Evolutionary conservation across 192 early-diverging fungal species (phyloP), one percentile per base, ranked within the genome.

Genomic region (Coemansia sp.): DNA sequence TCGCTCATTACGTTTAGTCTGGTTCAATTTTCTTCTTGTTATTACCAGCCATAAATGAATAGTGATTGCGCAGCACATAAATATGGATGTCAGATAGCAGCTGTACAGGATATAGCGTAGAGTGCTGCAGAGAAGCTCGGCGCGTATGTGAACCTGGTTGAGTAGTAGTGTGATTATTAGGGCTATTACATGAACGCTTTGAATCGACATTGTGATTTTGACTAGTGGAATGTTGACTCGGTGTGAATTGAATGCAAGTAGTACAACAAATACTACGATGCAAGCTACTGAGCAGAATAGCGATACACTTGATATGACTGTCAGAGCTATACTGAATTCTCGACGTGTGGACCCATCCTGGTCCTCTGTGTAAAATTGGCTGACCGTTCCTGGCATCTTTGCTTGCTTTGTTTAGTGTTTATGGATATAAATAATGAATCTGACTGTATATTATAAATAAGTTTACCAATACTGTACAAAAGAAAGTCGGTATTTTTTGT

Each of bases 31-130:
- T 22, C 72, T 60, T n/a, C 53, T 26, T 1, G 72, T 68, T 22
- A 76, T 76, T 10, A 76, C 72, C 20, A 76, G 36, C 72, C 72
- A 76, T 4, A 76, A 39, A 18, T 76, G 66, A 10, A 76, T 36
- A 0, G 72, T 68, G 9, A 68, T 53, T 3, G 72, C 60, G 15
- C 60, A 64, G 35, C 52, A 60, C 66, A 76, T 60, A 9, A 76
- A 76, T 36, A 76, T 76, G 8, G 72, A 76, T n/a, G 55, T 44
- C 4, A 76, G 65, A 19, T 76, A 76, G 53, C 72, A 68, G 10
- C 56, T 47, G 19, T 60, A 76, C 5, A 60, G 49, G 11, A 76
- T 54, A 27, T 76, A 76, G 20, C 72, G 60, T 38, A 76, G 37
- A 1, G 49, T 19, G 25, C 72, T 59, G 37, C 72, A 76, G 26